A percentile compares a stretch with the other conserved stretches of the same genome.
Conservation (phyloP, 2,329 filamentous ascomycete species). For the Camillea tinctor region DNA sequence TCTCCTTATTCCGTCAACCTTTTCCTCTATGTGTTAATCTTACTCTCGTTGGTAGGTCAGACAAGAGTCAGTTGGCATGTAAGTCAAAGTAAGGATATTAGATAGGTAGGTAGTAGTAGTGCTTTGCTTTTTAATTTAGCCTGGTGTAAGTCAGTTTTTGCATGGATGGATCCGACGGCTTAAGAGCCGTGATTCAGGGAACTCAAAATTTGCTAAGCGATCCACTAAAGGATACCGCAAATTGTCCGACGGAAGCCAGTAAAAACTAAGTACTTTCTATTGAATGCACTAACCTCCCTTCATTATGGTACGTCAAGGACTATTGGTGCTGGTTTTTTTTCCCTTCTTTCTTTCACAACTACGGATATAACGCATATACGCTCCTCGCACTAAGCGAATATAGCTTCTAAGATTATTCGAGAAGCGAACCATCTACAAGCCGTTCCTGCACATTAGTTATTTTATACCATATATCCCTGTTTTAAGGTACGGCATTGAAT, state of each 20-base stretch:
- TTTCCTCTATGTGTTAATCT: background rate
- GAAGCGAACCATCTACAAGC: background rate
- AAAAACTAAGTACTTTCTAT: slow-evolving; percentile 4
- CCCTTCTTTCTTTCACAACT: background rate
- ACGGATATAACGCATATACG: too few relatives aligned
- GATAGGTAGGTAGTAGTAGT: background rate
- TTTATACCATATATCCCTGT: background rate
- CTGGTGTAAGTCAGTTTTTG: background rate
- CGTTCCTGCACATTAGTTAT: background rate
- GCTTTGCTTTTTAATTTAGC: background rate
- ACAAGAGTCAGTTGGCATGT: background rate
- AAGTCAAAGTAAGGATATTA: background rate
- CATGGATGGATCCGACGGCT: background rate
- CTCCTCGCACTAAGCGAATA: background rate
- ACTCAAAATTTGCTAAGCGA: slow-evolving; percentile 12
- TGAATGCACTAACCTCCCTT: slow-evolving; percentile 4
- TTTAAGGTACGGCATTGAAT: background rate
- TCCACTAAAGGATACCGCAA: slow-evolving; percentile 13
- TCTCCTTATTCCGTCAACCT: background rate
- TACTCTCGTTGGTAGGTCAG: background rate
- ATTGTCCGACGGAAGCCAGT: slow-evolving; percentile 2
- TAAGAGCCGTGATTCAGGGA: slow-evolving; percentile 3
- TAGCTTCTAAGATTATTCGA: background rate
- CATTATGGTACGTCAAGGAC: background rate
- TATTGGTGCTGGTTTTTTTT: too few relatives aligned